These are phyloP conservation scores for Cutaneotrichosporon sp. DNA, from an alignment of 1,284 basidiomycete genomes.

Conservation along the genomic window DNA sequence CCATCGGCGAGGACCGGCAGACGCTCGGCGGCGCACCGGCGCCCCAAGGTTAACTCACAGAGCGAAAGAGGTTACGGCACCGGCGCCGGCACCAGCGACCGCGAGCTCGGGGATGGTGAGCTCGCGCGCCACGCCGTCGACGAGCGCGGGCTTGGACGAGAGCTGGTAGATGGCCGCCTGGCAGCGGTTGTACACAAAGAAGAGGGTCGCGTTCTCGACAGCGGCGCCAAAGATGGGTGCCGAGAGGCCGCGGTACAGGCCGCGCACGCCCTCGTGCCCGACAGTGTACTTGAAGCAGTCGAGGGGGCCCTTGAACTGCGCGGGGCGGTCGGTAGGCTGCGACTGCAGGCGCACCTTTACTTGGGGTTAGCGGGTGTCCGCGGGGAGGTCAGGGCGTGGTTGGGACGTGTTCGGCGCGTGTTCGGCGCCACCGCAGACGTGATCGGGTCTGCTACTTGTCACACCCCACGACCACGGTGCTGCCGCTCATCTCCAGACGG, in stretches of 20 bases:
- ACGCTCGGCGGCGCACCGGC: too few relatives aligned
- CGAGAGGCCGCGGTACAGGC: constrained; percentile 80
- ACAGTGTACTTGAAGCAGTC: constrained; percentile 80
- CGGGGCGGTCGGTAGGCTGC: constrained; percentile 71
- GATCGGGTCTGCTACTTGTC: too few relatives aligned
- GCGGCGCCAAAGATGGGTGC: constrained; percentile 89
- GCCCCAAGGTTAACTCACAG: constrained; percentile 65
- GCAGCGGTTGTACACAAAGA: constrained; percentile 81
- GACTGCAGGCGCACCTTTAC: constrained; percentile 77
- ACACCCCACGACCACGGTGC: too few relatives aligned
- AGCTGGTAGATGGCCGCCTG: constrained; percentile 64
- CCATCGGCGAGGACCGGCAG: too few relatives aligned
- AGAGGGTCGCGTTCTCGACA: constrained; percentile 83
- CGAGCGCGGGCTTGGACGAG: constrained; percentile 19
- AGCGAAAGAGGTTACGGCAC: constrained; percentile 77
- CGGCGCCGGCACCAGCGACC: constrained; percentile 76
- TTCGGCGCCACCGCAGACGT: too few relatives aligned
- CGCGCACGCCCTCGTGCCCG: constrained; percentile 71
- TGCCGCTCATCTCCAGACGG: too few relatives aligned
- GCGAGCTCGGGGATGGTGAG: constrained; percentile 67
- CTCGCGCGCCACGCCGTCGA: constrained; percentile 51
- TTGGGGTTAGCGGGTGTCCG: constrained; percentile 11
- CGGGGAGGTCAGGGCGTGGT: not conserved
- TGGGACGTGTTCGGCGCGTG: not conserved
- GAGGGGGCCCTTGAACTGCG: constrained; percentile 72